Conservation (phyloP, 768 basidiomycete genomes). For the Rhizopogon rudus region DNA sequence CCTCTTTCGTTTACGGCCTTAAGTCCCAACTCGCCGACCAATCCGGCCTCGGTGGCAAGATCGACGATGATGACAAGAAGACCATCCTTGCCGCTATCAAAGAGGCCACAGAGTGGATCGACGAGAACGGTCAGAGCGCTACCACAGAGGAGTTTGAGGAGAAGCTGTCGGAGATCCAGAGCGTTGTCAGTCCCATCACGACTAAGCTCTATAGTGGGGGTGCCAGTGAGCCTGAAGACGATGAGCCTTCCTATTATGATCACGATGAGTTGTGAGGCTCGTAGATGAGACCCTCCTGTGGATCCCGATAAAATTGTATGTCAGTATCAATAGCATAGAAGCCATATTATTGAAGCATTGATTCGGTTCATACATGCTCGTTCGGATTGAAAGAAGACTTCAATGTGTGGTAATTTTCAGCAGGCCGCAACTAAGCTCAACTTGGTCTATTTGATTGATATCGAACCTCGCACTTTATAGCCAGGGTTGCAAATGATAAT, state of each 20-base stretch:
- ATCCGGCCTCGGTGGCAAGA: constrained; percentile 88
- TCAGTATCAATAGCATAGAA: not conserved
- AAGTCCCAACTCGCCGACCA: constrained; percentile 84
- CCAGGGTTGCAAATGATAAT: no score
- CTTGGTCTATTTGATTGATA: no score
- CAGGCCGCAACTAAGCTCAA: no score
- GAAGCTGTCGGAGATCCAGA: constrained; percentile 75
- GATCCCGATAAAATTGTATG: constrained; percentile 1
- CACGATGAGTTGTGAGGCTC: constrained; percentile 48
- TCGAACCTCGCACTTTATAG: no score
- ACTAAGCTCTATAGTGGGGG: constrained; percentile 64
- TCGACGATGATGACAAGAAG: constrained; percentile 79
- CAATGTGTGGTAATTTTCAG: no score
- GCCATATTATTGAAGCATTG: not conserved
- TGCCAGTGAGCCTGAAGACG: constrained; percentile 27
- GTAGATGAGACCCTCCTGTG: not conserved
- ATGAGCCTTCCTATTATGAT: constrained; percentile 35
- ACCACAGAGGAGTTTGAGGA: constrained; percentile 88
- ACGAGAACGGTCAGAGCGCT: constrained; percentile 73
- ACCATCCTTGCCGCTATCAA: constrained; percentile 76
- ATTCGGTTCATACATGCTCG: no score
- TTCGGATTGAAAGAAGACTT: no score
- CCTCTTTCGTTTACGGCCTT: constrained; percentile 79
- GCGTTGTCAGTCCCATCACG: constrained; percentile 78
- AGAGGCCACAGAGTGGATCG: constrained; percentile 90